Conservation (phyloP, 2,329 filamentous ascomycete species). For the Onygena corvina region DNA sequence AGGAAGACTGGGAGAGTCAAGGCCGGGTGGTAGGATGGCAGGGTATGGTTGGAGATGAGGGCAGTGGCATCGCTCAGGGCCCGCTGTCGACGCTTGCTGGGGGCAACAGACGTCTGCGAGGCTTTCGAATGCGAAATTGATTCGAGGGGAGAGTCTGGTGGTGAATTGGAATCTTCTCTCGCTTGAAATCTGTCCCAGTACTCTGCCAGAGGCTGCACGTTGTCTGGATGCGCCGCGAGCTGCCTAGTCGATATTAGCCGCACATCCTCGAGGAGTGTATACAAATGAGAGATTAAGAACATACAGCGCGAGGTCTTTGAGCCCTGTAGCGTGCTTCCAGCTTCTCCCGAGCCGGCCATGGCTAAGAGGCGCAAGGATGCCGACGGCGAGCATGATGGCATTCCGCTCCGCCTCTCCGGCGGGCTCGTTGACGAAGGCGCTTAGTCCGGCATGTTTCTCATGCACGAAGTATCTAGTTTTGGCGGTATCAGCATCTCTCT, state of each 20-base stretch:
- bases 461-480: slow-evolving; percentile 89
- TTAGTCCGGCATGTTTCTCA: slow-evolving; percentile 69
- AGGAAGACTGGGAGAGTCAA: slow-evolving; percentile 67
- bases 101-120: slow-evolving; percentile 33
- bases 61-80: slow-evolving; percentile 34
- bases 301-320: slow-evolving; percentile 64
- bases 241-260: slow-evolving; percentile 22
- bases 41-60: slow-evolving; percentile 40
- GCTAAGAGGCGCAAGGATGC: slow-evolving; percentile 72
- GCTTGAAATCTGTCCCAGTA: slow-evolving; percentile 57
- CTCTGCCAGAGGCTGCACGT: slow-evolving; percentile 54
- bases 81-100: slow-evolving; percentile 29
- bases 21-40: slow-evolving; percentile 73
- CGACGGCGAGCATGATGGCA: slow-evolving; percentile 86
- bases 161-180: slow-evolving; percentile 28
- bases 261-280: background rate
- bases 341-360: slow-evolving; percentile 74
- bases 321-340: slow-evolving; percentile 70
- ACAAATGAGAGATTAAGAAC: slow-evolving; percentile 9
- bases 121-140: slow-evolving; percentile 41
- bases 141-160: slow-evolving; percentile 40
- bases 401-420: slow-evolving; percentile 69
- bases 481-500: background rate
- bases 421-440: slow-evolving; percentile 76
- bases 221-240: slow-evolving; percentile 53